phyloP scores from a whole-genome alignment of 2,329 filamentous ascomycete species.

The Arthrobotrys iridis region DNA sequence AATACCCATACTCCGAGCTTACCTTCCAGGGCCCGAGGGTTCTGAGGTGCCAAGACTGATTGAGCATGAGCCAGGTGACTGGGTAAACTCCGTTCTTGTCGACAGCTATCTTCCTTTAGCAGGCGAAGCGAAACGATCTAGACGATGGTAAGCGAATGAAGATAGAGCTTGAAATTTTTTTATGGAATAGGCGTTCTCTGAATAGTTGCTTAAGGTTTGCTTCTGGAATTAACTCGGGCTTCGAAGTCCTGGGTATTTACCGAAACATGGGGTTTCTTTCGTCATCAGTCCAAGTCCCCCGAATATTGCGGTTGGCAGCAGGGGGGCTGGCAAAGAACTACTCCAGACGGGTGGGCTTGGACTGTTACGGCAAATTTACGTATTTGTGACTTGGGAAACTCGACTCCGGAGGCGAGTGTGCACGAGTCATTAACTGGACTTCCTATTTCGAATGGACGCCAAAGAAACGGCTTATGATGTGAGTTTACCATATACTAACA shows the following conservation, averaged over 20 bases:
- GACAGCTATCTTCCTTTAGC: neutral
- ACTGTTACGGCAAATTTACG: conserved; percentile 21
- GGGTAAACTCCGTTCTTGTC: conserved; percentile 10
- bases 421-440: conserved; percentile 23
- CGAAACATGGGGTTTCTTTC: conserved; percentile 30
- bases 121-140: conserved; percentile 8
- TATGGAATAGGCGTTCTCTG: too few species aligned
- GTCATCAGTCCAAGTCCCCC: conserved; percentile 6
- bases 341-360: neutral
- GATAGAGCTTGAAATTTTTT: neutral
- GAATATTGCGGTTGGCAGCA: neutral
- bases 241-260: conserved; percentile 36
- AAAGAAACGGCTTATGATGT: neutral
- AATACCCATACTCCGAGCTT: conserved; percentile 7
- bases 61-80: conserved; percentile 1
- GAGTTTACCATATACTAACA: too few species aligned
- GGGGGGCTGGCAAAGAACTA: neutral
- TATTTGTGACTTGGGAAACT: neutral
- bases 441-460: neutral
- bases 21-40: neutral
- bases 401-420: conserved; percentile 1
- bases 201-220: neutral
- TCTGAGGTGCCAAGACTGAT: neutral
- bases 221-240: neutral
- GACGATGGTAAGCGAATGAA: conserved; percentile 2